Percentiles rank a stretch among this genome's conserved stretches.
These are phyloP conservation scores for Quillaja saponaria DNA, from an alignment of 306 rosid genomes.

Conservation along the genomic window DNA sequence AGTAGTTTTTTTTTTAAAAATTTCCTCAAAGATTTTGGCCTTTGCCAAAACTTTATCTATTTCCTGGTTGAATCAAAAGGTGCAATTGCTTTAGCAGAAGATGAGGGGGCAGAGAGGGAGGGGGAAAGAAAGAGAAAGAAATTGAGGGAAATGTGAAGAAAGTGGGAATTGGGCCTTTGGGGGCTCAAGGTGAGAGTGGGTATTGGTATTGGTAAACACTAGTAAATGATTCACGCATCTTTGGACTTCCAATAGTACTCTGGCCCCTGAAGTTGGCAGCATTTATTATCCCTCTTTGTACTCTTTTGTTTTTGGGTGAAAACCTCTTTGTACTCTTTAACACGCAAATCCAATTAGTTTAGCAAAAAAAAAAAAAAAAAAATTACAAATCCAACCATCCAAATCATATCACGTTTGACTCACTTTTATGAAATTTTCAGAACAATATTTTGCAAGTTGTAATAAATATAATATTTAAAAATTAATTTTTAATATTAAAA, in stretches of 20 bases:
- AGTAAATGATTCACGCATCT: slow-evolving; percentile 39
- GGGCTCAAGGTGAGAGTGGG: slow-evolving; percentile 31
- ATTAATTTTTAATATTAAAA: no score
- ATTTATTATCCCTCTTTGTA: background rate
- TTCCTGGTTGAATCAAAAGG: background rate
- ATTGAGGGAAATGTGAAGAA: background rate
- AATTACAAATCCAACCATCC: no score
- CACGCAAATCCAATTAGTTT: no score
- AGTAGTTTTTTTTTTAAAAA: background rate
- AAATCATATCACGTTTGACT: no score
- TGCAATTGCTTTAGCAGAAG: background rate
- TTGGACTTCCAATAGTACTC: slow-evolving; percentile 4
- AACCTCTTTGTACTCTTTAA: no score
- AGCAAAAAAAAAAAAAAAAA: no score
- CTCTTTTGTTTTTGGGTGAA: no score
- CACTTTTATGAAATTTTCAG: no score
- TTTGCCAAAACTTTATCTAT: background rate
- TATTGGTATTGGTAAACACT: slow-evolving; percentile 39
- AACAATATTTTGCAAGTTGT: no score
- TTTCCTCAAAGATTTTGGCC: background rate
- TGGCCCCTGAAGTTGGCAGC: background rate
- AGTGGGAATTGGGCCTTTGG: slow-evolving; percentile 15
- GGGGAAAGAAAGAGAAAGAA: background rate
- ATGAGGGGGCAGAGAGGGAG: background rate
- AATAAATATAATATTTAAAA: no score